A percentile compares a stretch with the other conserved stretches of the same genome.
phyloP scores from a whole-genome alignment of 2,329 filamentous ascomycete genomes.

The Didymella pomorum region DNA sequence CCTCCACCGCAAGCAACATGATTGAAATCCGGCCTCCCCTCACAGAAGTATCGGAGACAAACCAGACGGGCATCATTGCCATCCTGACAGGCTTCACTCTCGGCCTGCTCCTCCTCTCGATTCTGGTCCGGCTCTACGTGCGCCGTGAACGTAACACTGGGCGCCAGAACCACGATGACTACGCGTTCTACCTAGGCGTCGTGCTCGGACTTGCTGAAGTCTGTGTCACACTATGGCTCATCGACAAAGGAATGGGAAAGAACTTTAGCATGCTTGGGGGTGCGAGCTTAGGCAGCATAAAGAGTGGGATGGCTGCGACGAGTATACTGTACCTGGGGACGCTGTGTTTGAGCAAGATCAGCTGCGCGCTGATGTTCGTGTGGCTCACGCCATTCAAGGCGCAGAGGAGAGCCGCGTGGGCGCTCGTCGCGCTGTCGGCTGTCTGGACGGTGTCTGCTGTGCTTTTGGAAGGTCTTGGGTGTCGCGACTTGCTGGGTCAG shows the following conservation, averaged over 20 bases:
- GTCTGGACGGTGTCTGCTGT: slow-evolving; percentile 22
- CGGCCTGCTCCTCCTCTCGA: slow-evolving; percentile 19
- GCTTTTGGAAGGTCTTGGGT: slow-evolving; percentile 15
- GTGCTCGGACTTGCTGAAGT: slow-evolving; percentile 12
- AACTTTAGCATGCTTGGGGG: neutral
- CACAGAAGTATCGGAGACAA: neutral
- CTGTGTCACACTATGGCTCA: neutral
- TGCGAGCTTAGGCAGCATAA: neutral
- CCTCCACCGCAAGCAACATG: neutral
- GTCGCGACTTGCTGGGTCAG: neutral
- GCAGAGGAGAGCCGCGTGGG: slow-evolving; percentile 14
- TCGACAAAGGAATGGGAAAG: neutral
- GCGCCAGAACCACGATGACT: slow-evolving; percentile 12
- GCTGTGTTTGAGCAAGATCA: slow-evolving; percentile 21
- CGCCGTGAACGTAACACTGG: slow-evolving; percentile 1
- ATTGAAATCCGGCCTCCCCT: neutral
- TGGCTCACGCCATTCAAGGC: slow-evolving; percentile 20
- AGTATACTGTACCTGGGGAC: slow-evolving; percentile 16
- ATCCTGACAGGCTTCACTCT: slow-evolving; percentile 25
- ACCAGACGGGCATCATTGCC: slow-evolving; percentile 26
- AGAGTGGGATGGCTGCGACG: neutral
- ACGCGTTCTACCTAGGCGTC: neutral
- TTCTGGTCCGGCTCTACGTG: slow-evolving; percentile 15
- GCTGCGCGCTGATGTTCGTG: slow-evolving; percentile 22
- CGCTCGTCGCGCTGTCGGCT: slow-evolving; percentile 4